A percentile compares a stretch with the other conserved stretches of the same genome.
phyloP scores from a whole-genome alignment of 208 protist species.

The Entamoeba histolytica region DNA sequence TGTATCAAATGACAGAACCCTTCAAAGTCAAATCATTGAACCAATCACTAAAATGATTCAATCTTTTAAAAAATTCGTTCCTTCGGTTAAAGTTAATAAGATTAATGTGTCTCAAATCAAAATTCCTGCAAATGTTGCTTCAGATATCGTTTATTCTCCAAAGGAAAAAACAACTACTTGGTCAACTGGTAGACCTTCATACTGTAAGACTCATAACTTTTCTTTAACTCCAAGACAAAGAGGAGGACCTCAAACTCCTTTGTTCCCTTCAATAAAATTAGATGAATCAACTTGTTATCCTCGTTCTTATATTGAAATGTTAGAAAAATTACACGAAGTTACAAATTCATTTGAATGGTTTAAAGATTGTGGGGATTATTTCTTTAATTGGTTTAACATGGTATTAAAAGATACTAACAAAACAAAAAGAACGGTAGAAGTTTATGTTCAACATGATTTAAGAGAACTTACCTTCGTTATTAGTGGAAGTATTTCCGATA shows the following conservation, averaged over 20 bases:
- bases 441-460: background rate
- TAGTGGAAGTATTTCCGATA: background rate
- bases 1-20: background rate
- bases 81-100: too few relatives aligned
- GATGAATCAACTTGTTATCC: background rate
- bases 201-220: background rate
- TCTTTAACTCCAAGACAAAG: background rate
- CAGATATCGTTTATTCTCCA: too few relatives aligned
- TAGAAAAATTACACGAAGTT: background rate
- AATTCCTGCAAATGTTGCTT: too few relatives aligned
- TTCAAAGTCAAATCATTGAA: background rate
- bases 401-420: background rate
- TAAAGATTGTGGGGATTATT: background rate
- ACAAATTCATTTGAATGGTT: background rate
- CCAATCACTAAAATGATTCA: background rate
- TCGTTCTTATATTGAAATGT: background rate
- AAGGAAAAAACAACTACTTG: too few relatives aligned
- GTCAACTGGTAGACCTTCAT: too few relatives aligned
- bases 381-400: background rate
- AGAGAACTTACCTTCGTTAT: background rate
- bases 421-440: background rate
- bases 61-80: too few relatives aligned
- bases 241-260: background rate
- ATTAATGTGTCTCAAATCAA: too few relatives aligned
- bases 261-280: background rate